Conservation (phyloP, 805 yeast species). For the Wickerhamiella brachini region DNA sequence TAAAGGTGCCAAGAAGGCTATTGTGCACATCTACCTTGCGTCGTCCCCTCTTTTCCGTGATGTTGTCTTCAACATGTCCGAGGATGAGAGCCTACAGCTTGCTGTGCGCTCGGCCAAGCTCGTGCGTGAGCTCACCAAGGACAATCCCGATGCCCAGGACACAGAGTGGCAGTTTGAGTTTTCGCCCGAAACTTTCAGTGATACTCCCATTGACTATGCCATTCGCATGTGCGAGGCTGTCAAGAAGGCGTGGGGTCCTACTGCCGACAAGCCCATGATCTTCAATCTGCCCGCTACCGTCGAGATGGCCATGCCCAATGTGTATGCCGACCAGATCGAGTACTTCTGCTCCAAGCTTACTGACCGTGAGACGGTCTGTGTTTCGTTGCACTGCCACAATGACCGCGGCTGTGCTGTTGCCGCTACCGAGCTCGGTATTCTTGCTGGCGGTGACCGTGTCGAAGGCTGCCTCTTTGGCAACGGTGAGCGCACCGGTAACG, state of each 20-base stretch:
- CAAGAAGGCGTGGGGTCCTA: conserved; percentile 59
- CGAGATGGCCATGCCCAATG: conserved; percentile 68
- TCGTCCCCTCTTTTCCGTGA: conserved; percentile 62
- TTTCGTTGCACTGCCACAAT: conserved; percentile 71
- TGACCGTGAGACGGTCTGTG: conserved; percentile 56
- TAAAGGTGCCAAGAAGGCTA: conserved; percentile 62
- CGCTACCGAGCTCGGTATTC: conserved; percentile 66
- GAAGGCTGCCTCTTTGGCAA: conserved; percentile 79
- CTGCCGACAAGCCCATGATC: conserved; percentile 50
- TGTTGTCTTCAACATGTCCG: conserved; percentile 48
- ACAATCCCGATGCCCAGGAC: conserved; percentile 26
- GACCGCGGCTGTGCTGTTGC: conserved; percentile 87
- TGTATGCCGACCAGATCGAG: conserved; percentile 77
- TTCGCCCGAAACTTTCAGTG: conserved; percentile 70
- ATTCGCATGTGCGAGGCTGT: conserved; percentile 62
- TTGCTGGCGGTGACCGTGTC: conserved; percentile 81
- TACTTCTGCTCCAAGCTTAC: conserved; percentile 47
- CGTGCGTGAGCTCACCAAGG: conserved; percentile 56
- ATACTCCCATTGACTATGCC: conserved; percentile 51
- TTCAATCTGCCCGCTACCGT: conserved; percentile 79
- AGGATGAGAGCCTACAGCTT: conserved; percentile 42
- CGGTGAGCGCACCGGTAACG: conserved; percentile 82
- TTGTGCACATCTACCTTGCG: conserved; percentile 63
- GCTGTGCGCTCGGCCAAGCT: conserved; percentile 52
- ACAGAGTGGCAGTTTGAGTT: conserved; percentile 68